Percentiles rank a stretch among this genome's conserved stretches.
phyloP scores from a whole-genome alignment of 345 rosid species.

The Murraya paniculata region DNA sequence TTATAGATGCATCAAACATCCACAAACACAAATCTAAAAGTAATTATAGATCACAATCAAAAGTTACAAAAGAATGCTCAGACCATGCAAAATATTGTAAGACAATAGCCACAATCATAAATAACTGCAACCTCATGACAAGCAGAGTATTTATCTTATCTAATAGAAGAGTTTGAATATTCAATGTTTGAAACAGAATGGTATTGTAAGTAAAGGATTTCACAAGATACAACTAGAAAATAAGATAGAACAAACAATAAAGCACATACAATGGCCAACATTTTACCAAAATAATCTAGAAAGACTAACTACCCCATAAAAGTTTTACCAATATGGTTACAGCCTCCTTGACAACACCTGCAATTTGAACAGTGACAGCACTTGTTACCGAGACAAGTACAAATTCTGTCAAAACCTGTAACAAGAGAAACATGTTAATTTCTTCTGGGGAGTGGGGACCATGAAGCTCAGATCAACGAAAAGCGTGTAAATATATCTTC shows the following conservation, averaged over 20 bases:
- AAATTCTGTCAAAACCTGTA: slow-evolving; percentile 90
- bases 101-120: background rate
- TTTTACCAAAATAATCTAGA: background rate
- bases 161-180: background rate
- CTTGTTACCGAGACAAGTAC: slow-evolving; percentile 96
- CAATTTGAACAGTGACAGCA: slow-evolving; percentile 97
- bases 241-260: background rate
- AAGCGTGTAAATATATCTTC: background rate
- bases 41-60: background rate
- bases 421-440: slow-evolving; percentile 10
- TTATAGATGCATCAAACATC: background rate
- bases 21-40: background rate
- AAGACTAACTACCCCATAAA: background rate
- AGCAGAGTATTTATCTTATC: background rate
- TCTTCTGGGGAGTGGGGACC: slow-evolving; percentile 1
- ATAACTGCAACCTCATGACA: background rate
- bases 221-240: background rate
- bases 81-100: background rate
- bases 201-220: background rate
- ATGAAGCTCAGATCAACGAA: background rate
- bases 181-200: background rate
- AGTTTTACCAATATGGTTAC: slow-evolving; percentile 85
- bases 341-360: slow-evolving; percentile 98
- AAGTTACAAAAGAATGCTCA: background rate
- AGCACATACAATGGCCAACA: background rate